Evolutionary conservation across 306 rosid genomes (phyloP).

Genomic region (Pyrus communis): DNA sequence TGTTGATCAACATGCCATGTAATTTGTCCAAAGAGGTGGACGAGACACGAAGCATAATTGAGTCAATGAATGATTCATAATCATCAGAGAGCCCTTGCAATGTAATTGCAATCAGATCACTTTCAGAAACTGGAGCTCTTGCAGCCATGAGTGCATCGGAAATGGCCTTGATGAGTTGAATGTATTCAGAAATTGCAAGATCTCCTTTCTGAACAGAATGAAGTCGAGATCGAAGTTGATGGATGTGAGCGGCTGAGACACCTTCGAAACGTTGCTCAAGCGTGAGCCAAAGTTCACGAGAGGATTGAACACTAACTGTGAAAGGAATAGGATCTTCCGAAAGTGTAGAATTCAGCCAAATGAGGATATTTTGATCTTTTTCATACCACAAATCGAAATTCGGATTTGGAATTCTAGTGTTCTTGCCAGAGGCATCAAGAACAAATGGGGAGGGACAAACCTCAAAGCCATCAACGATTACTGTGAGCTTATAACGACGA

Average conservation of each 20-base stretch:
- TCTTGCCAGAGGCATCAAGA: too few relatives aligned
- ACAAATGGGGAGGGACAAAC: too few relatives aligned
- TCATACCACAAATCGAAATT: too few relatives aligned
- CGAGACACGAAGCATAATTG: not conserved
- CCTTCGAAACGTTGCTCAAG: not conserved
- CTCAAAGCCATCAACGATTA: too few relatives aligned
- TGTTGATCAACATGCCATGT: not conserved
- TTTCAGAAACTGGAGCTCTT: not conserved
- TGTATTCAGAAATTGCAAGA: rapidly evolving
- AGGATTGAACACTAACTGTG: not conserved
- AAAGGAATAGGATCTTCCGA: not conserved
- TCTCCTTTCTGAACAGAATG: not conserved
- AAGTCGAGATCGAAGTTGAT: not conserved
- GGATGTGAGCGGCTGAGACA: not conserved
- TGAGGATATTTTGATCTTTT: too few relatives aligned
- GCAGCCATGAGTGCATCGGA: not conserved
- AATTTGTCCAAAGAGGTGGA: not conserved
- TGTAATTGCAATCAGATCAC: not conserved
- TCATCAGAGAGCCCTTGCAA: not conserved
- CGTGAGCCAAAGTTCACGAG: not conserved
- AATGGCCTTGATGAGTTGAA: too few relatives aligned
- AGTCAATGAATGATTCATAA: not conserved
- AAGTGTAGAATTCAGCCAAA: too few relatives aligned
- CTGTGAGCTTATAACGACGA: too few relatives aligned
- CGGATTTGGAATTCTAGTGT: too few relatives aligned